These are phyloP conservation scores for Erodium maritimum DNA, from an alignment of 345 rosid genomes.

Conservation along the genomic window DNA sequence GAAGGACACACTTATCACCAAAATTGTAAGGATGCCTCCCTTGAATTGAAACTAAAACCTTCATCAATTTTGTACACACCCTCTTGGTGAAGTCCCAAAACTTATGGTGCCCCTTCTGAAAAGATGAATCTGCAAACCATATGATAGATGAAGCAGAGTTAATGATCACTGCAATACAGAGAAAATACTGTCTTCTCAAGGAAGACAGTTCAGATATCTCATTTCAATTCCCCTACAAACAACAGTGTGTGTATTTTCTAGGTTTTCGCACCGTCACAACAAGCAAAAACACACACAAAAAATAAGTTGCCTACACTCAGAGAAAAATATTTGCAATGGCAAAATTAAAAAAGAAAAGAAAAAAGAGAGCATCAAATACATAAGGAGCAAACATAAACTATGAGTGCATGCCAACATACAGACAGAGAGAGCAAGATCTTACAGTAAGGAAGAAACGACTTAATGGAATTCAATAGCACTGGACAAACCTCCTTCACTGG, in stretches of 20 bases:
- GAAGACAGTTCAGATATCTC: neutral
- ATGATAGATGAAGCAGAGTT: neutral
- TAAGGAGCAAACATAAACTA: neutral
- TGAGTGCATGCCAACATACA: no score
- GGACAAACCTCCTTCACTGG: constrained; percentile 93
- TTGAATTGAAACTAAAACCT: constrained; percentile 73
- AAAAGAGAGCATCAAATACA: neutral
- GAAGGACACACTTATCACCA: constrained; percentile 85
- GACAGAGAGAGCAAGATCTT: constrained; percentile 34
- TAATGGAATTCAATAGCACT: constrained; percentile 58
- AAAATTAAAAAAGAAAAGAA: no score
- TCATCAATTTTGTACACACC: constrained; percentile 85
- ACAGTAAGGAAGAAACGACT: constrained; percentile 84
- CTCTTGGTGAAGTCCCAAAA: constrained; percentile 71
- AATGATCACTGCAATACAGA: neutral
- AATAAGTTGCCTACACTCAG: neutral
- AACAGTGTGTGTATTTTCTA: no score
- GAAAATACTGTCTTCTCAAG: no score
- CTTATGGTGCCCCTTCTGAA: constrained; percentile 51
- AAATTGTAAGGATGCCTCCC: constrained; percentile 88
- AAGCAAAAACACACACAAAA: no score
- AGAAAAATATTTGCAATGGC: neutral
- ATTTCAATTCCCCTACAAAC: neutral
- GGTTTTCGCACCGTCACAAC: neutral
- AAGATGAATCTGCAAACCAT: constrained; percentile 56